These are phyloP conservation scores for Cercospora sp. DNA, from an alignment of 2,329 filamentous ascomycete species.

Conservation along the genomic window DNA sequence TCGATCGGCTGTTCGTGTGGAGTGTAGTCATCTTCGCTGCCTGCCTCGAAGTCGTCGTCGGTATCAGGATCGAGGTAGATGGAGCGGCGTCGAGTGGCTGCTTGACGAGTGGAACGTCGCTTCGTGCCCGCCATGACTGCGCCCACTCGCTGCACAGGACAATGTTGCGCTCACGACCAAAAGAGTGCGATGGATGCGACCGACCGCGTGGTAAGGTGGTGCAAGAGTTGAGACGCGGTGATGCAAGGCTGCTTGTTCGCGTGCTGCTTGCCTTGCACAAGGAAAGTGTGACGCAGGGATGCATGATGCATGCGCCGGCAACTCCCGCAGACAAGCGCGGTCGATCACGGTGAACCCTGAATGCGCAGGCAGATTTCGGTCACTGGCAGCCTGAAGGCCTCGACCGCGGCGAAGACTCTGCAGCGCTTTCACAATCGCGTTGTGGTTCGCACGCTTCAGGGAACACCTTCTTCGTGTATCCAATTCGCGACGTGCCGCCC, in stretches of 20 bases:
- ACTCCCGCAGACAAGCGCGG: not conserved
- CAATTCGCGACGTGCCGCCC: not conserved
- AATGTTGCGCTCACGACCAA: not conserved
- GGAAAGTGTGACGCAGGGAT: not conserved
- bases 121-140: slow-evolving; percentile 27
- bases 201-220: not conserved
- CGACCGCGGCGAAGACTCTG: not conserved
- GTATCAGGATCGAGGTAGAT: slow-evolving; percentile 40
- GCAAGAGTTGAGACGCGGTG: not conserved
- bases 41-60: slow-evolving; percentile 38
- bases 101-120: slow-evolving; percentile 39
- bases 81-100: slow-evolving; percentile 37
- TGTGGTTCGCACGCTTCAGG: not conserved
- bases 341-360: not conserved
- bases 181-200: not conserved
- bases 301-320: not conserved
- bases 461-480: not conserved
- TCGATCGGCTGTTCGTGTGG: slow-evolving; percentile 18
- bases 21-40: slow-evolving; percentile 34
- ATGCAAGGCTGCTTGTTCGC: not conserved
- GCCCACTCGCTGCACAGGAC: not conserved
- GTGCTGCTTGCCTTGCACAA: not conserved
- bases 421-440: not conserved
- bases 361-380: not conserved
- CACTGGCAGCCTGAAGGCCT: not conserved